A percentile compares a stretch with the other conserved stretches of the same genome.
phyloP scores from a whole-genome alignment of 1,139 yeast species.

The Geotrichum phurueaensis region DNA sequence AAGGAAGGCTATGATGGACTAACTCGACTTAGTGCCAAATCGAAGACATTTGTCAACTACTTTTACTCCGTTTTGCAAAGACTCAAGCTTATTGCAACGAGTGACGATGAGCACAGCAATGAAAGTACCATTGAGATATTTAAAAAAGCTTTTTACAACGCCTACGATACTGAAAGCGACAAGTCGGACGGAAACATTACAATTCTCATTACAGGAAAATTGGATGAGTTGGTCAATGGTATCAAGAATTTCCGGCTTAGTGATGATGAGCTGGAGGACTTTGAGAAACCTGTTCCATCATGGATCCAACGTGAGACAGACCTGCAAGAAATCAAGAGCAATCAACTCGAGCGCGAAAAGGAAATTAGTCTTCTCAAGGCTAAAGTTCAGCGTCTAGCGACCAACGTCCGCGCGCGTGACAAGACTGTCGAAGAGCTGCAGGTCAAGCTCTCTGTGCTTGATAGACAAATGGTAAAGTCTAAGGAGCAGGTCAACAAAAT shows the following conservation, averaged over 20 bases:
- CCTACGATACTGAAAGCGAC: slow-evolving; percentile 5
- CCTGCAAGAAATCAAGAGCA: slow-evolving; percentile 20
- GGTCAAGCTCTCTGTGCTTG: slow-evolving; percentile 42
- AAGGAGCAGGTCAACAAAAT: slow-evolving; percentile 35
- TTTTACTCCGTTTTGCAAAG: slow-evolving; percentile 10
- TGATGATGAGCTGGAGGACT: background rate
- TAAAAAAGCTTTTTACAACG: slow-evolving; percentile 3
- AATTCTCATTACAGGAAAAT: slow-evolving; percentile 1
- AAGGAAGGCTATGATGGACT: slow-evolving; percentile 6
- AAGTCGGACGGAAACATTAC: slow-evolving; percentile 5
- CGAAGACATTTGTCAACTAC: slow-evolving; percentile 8
- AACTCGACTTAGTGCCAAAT: slow-evolving; percentile 4
- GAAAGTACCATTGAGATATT: slow-evolving; percentile 7
- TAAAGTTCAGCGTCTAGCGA: slow-evolving; percentile 26
- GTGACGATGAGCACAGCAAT: background rate
- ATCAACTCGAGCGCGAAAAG: slow-evolving; percentile 21
- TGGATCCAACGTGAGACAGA: slow-evolving; percentile 23
- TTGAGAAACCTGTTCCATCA: slow-evolving; percentile 20
- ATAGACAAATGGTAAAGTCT: slow-evolving; percentile 40
- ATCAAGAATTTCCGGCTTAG: background rate
- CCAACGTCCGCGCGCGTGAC: slow-evolving; percentile 34
- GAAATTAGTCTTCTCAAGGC: slow-evolving; percentile 25
- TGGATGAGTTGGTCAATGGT: slow-evolving; percentile 1
- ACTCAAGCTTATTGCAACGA: background rate
- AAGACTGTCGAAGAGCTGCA: slow-evolving; percentile 41